Evolutionary conservation across 73 alveolate species (phyloP).

Genomic region (Paramecium sexaurelia): DNA sequence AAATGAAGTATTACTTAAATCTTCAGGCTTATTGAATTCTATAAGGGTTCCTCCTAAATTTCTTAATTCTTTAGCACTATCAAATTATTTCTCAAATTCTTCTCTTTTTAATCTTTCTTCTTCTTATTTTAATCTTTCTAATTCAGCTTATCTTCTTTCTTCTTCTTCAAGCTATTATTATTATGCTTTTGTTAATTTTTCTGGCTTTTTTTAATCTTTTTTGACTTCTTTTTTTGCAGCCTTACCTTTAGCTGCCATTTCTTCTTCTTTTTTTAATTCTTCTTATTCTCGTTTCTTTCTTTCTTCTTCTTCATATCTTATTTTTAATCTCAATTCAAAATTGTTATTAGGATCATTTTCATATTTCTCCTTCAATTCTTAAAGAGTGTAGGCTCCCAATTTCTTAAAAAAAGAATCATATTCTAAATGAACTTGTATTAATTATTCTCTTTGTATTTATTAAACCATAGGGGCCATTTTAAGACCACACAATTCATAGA

Average conservation of each 20-base stretch:
- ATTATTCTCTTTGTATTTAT: constrained; percentile 70
- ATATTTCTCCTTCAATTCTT: constrained; percentile 68
- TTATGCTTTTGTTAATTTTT: constrained; percentile 75
- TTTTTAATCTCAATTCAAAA: constrained; percentile 59
- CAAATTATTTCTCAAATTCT: constrained; percentile 83
- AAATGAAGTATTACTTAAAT: not conserved
- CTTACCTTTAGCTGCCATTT: constrained; percentile 80
- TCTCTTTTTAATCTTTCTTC: constrained; percentile 72
- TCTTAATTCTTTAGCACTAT: constrained; percentile 79
- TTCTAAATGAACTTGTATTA: constrained; percentile 61
- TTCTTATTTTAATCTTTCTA: constrained; percentile 65
- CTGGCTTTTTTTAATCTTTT: constrained; percentile 77
- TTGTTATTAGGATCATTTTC: constrained; percentile 66
- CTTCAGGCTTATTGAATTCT: constrained; percentile 71
- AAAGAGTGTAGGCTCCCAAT: constrained; percentile 70
- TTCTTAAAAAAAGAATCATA: constrained; percentile 68
- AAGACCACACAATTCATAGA: constrained; percentile 77
- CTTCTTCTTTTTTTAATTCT: constrained; percentile 77
- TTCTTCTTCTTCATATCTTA: constrained; percentile 72
- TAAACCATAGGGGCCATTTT: constrained; percentile 85
- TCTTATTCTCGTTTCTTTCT: constrained; percentile 82
- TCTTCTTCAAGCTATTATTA: constrained; percentile 86
- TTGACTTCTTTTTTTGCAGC: constrained; percentile 85
- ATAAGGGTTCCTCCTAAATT: constrained; percentile 83
- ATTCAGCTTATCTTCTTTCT: constrained; percentile 77